Evolutionary conservation across 1,284 basidiomycete species (phyloP), one percentile per base, ranked within the genome.

Genomic region (Ustilago cynodontis): DNA sequence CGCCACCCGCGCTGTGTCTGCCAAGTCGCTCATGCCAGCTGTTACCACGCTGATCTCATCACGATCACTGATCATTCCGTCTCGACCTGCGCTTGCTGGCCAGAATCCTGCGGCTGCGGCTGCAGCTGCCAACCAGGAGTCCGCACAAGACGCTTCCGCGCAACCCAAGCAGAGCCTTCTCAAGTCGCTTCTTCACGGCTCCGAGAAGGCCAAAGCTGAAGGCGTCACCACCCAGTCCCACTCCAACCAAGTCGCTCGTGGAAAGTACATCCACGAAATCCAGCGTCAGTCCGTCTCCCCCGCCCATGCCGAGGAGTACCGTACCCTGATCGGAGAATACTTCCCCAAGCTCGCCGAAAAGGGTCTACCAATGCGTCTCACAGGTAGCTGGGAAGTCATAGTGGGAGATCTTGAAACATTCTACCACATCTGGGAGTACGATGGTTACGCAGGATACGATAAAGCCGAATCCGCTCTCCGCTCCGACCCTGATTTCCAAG

Each of bases 341-440:
- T 76, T 78, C 49, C 82, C 82, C 54, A 79, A 77, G 58, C 49
- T 84, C 11, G 68, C 63, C 24, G 57, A 50, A n/a, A 75, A 78
- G 43, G 54, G 66, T 28, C 61, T 66, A 0, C 66, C 66, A n/a
- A 64, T 78, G 55, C 66, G 71, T 18, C 68, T 77, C 35, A 72
- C 75, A 20, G 83, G 83, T 9, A 80, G 70, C 62, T 85, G 80
- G 79, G 78, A 85, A 39, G 81, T 85, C 37, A 65, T 75, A 28
- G 77, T 85, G 2, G 83, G 83, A 26, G 82, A 84, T 18, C 69
- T 83, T 39, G 83, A 84, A 59, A 81, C 81, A 13, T 85, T 85
- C 62, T 85, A 83, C 71, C 82, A 83, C 58, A 82, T 85, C 45
- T 85, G 84, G 84, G 67, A 81, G 52, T 83, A 83, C 70, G 73